Conservation (phyloP, 371 early-diverging fungal species). For the Cokeromyces recurvatus region DNA sequence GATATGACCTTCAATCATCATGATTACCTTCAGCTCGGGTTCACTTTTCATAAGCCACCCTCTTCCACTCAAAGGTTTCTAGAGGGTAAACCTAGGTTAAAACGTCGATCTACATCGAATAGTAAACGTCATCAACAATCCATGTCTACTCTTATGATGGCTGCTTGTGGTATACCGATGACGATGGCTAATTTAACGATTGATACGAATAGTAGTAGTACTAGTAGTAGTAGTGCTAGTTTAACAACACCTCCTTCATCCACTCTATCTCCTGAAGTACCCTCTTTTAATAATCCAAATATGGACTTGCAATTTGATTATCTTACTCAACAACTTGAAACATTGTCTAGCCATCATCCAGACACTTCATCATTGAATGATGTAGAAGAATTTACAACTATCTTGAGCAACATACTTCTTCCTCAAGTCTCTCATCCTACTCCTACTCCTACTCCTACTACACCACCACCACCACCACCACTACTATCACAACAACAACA, state of each 20-base stretch:
- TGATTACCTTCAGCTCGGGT: slow-evolving; percentile 14
- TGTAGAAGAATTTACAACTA: slow-evolving; percentile 21
- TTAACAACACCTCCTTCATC: slow-evolving; percentile 16
- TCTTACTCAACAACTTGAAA: slow-evolving; percentile 18
- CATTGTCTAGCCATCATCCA: background rate
- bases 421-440: too few species aligned
- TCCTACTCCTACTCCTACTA: background rate
- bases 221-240: too few species aligned
- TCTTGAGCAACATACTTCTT: slow-evolving; percentile 18
- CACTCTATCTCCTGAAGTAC: slow-evolving; percentile 7
- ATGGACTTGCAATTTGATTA: slow-evolving; percentile 25
- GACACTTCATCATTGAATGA: background rate
- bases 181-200: too few species aligned
- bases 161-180: slow-evolving; percentile 15
- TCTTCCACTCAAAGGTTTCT: slow-evolving; percentile 15
- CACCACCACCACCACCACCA: slow-evolving; percentile 1
- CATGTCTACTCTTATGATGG: too few species aligned
- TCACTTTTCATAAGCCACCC: slow-evolving; percentile 22
- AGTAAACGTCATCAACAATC: too few species aligned
- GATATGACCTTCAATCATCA: too few species aligned
- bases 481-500: background rate
- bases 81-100: slow-evolving; percentile 18
- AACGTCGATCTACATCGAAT: too few species aligned
- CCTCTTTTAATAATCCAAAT: slow-evolving; percentile 1
- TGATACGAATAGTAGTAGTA: too few species aligned